These are phyloP conservation scores for Licmophora abbreviata DNA, from an alignment of 108 stramenopile genomes.

Conservation along the genomic window DNA sequence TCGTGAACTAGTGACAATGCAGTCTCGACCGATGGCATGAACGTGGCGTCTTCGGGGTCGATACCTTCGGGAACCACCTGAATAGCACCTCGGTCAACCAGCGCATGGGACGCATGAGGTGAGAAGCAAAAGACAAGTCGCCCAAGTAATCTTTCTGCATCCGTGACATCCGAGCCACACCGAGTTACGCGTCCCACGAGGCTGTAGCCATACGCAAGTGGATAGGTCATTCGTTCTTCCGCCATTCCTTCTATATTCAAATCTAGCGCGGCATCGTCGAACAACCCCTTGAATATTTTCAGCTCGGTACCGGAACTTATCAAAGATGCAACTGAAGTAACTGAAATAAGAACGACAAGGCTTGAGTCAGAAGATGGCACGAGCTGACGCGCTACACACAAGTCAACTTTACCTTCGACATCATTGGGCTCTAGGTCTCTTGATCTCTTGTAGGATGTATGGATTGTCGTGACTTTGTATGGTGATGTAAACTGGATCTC, in stretches of 20 bases:
- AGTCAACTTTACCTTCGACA: conserved; percentile 58
- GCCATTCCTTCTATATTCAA: conserved; percentile 85
- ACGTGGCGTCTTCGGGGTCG: conserved; percentile 80
- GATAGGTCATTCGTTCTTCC: conserved; percentile 77
- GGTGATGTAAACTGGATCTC: conserved; percentile 68
- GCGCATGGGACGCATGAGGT: conserved; percentile 74
- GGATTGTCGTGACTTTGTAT: conserved; percentile 39
- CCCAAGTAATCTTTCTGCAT: conserved; percentile 44
- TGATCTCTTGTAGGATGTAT: conserved; percentile 11
- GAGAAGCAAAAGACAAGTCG: conserved; percentile 77
- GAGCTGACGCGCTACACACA: too few species aligned
- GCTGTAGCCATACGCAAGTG: conserved; percentile 84
- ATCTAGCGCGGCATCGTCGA: conserved; percentile 73
- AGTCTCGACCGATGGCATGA: conserved; percentile 92
- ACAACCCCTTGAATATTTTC: conserved; percentile 82
- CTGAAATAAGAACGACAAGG: too few species aligned
- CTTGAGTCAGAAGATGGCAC: too few species aligned
- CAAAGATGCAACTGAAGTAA: conserved; percentile 62
- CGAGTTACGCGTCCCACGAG: conserved; percentile 68
- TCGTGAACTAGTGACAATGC: conserved; percentile 89
- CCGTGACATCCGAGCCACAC: conserved; percentile 56
- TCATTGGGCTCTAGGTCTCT: conserved; percentile 39
- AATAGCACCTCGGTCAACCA: conserved; percentile 52
- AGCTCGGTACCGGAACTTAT: conserved; percentile 91
- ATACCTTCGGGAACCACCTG: conserved; percentile 84